Base-by-base conservation (phyloP, 108 stramenopile species). In the Mediolabrus comicus region DNA sequence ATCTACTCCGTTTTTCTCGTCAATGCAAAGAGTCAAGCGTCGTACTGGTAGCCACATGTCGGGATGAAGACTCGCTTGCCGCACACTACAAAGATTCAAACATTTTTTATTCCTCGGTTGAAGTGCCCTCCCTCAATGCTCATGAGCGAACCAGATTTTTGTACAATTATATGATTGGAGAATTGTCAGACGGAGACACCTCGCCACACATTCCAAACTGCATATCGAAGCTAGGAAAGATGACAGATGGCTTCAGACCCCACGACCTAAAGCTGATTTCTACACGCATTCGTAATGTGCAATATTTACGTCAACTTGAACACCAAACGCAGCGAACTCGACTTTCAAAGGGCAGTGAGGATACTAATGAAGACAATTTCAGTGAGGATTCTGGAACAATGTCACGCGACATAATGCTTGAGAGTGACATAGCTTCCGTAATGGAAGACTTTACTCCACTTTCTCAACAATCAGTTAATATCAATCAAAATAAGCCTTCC, bases 231-330 rank as follows among this genome's bases (percentile, higher is more conserved):
- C 78, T 79, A 25, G 71, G 78, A 2, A 68, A 71, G 46, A 68
- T 67, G 19, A 78, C 77, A 8, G 84, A 85, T 67, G 87, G 85
- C 14, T 89, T 81, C 54, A 62, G 83, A 32, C 86, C 88, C 6
- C 59, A 62, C 4, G 91, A 92, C 74, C 67, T 92, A 26, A 72
- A 81, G 49, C 70, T 67, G 14, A 32, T 89, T 53, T 79, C 86
- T 2, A 36, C 73, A 9, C 60, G 84, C 65, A 80, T 85, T 13
- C 14, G 26, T 9, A 35, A 67, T 67, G 35, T 65, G n/a, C 36
- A 65, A 26, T 46, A 36, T 28, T 58, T 81, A 31, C 59, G 80
- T n/a, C 34, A 62, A 26, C 33, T 77, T 17, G 49, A 72, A 16
- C 14, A 53, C 36, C 33, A 27, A 55, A 17, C 28, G 70, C 49